These are phyloP conservation scores for Liriodendron chinense DNA, from an alignment of 164 flowering plant genomes.

Conservation along the genomic window DNA sequence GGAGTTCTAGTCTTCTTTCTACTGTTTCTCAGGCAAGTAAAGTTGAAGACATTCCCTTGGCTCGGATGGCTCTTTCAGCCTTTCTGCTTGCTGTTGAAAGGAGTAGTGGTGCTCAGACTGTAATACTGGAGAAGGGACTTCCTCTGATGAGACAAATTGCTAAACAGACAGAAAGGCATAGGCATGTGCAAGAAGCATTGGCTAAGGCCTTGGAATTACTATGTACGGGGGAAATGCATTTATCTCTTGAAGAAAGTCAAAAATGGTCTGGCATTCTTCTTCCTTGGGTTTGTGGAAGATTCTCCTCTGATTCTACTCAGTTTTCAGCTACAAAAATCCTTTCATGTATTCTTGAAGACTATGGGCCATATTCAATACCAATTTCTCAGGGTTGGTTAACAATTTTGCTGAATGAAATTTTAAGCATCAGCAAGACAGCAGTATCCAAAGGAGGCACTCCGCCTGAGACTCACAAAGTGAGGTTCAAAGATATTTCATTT, in stretches of 20 bases:
- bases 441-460: slow-evolving; percentile 45
- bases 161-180: slow-evolving; percentile 51
- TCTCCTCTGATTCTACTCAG: slow-evolving; percentile 50
- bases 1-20: slow-evolving; percentile 85
- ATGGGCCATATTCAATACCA: slow-evolving; percentile 76
- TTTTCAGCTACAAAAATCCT: slow-evolving; percentile 72
- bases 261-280: slow-evolving; percentile 84
- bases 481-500: slow-evolving; percentile 32
- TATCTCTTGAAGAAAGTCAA: slow-evolving; percentile 88
- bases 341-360: slow-evolving; percentile 74
- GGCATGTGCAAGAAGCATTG: slow-evolving; percentile 64
- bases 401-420: slow-evolving; percentile 56
- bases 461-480: slow-evolving; percentile 64
- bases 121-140: slow-evolving; percentile 80
- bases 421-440: slow-evolving; percentile 40
- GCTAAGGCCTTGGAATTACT: slow-evolving; percentile 81
- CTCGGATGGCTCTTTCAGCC: slow-evolving; percentile 79
- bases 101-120: slow-evolving; percentile 52
- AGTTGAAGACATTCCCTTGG: slow-evolving; percentile 72
- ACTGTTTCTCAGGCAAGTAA: slow-evolving; percentile 77
- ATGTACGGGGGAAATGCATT: slow-evolving; percentile 49
- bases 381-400: slow-evolving; percentile 97
- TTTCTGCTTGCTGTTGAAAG: slow-evolving; percentile 81
- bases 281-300: slow-evolving; percentile 71
- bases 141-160: slow-evolving; percentile 74